Evolutionary conservation across 179 eudicot genomes (phyloP), one percentile per base, ranked within the genome.

Genomic region (Beta macrorhiza): DNA sequence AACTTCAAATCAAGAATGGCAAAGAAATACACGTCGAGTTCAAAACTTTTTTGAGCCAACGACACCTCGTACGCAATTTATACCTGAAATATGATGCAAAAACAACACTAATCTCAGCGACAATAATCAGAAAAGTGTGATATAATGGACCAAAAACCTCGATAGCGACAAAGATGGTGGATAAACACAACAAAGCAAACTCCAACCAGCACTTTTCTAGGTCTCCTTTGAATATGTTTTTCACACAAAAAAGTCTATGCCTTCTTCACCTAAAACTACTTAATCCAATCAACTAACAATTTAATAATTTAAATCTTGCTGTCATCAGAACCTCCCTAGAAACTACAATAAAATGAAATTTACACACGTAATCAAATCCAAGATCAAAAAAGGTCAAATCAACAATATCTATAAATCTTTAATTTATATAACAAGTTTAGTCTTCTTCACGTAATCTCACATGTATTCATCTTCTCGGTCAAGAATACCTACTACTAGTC

Each of bases 231-330:
- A 25, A 14, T 42, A 11, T 17, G 22, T 53, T 56, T 74, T 16
- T 65, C 42, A 4, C 13, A 72, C 17, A 72, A 11, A 37, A 75
- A 85, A 85, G 85, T 82, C 85, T 63, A 74, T 58, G 15, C 73
- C 78, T 80, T 79, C 79, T 80, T 79, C 65, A 82, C 87, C 87
- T 85, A 85, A 82, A 82, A 82, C 75, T 57, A 75, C 44, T 72
- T 32, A 70, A 71, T n/a, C 59, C 77, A 79, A 70, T 78, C 63
- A 19, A 80, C 20, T 57, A 75, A 74, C 42, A 45, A 55, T 45
- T 59, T 20, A 80, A 58, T 49, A 65, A 42, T 9, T 67, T 55
- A 72, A 71, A 51, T 16, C 17, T 47, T 9, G 78, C 25, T 75
- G 7, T 5, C 63, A 61, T 47, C 51, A 79, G 72, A 82, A 85